Evolutionary conservation across 2,329 filamentous ascomycete genomes (phyloP), one percentile per base, ranked within the genome.

Genomic region (Metarhizium robertsii): DNA sequence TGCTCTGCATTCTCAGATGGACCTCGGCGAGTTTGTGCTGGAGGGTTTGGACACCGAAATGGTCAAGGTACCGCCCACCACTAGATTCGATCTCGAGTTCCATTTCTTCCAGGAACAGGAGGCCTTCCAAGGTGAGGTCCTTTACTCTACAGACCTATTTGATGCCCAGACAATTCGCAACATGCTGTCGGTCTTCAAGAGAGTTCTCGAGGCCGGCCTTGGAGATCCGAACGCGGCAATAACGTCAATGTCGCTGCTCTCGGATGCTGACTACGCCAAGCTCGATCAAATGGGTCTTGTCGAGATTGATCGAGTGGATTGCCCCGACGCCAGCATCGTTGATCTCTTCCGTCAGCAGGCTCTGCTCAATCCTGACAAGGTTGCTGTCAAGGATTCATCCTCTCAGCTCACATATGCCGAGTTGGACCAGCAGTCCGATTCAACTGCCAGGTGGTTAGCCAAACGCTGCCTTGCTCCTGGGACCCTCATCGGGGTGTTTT

Each of bases 271-370:
- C 25, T 25, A 51, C 16, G 36, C 42, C 29, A 34, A 34, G 6
- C 59, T 64, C 3, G 55, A 60, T 2, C 13, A 34, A 6, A 54
- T 62, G 53, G 62, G 62, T 1, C 45, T 65, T 1, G n/a, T 64
- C 7, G 34, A 60, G 3, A 46, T 61, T 6, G 32, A 63, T 0
- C 29, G 46, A 55, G 53, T 1, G 40, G 59, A 64, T 42, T 58
- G 61, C 6, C 55, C 55, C 0, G 56, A 65, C 2, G 58, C 59
- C 1, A 65, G 60, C 50, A 34, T 66, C 0, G 46, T 65, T 2
- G 61, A 66, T 25, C 42, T 66, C 2, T 66, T 66, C 57, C 58
- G 53, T 10, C 36, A 59, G 20, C 61, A 65, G 40, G 64, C 59
- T 2, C 4, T 25, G 25, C 25, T 25, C 25, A 25, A 25, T 4